These are phyloP conservation scores for Pseudofabraea citricarpa DNA, from an alignment of 2,329 filamentous ascomycete species.

Conservation along the genomic window DNA sequence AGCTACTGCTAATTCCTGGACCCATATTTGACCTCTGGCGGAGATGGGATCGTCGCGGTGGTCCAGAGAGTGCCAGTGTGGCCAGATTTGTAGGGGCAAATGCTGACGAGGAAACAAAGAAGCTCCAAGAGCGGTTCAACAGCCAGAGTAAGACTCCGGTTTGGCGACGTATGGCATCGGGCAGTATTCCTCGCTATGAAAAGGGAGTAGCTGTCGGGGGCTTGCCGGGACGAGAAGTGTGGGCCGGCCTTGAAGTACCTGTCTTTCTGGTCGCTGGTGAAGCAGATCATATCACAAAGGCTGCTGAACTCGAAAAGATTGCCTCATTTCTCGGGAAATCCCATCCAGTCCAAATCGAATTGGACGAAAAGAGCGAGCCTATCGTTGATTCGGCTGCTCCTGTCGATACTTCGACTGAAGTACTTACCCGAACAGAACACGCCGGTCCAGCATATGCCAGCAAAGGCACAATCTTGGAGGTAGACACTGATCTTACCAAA, in stretches of 20 bases:
- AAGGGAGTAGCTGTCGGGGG: slow-evolving; percentile 52
- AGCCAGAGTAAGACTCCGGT: slow-evolving; percentile 76
- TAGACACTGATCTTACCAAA: slow-evolving; percentile 27
- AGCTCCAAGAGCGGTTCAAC: slow-evolving; percentile 71
- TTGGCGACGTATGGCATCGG: slow-evolving; percentile 76
- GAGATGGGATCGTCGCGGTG: slow-evolving; percentile 73
- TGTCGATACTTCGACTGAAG: slow-evolving; percentile 30
- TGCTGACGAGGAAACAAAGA: slow-evolving; percentile 60
- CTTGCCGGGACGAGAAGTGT: slow-evolving; percentile 63
- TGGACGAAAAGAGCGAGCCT: slow-evolving; percentile 27
- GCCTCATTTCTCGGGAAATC: slow-evolving; percentile 32
- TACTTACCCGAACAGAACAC: slow-evolving; percentile 25
- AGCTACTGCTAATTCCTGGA: slow-evolving; percentile 63
- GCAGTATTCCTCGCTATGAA: slow-evolving; percentile 58
- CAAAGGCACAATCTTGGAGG: slow-evolving; percentile 32
- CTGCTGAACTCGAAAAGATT: slow-evolving; percentile 66
- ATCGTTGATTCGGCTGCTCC: slow-evolving; percentile 46
- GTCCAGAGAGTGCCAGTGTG: slow-evolving; percentile 73
- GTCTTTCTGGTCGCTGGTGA: slow-evolving; percentile 76
- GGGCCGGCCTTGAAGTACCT: slow-evolving; percentile 68
- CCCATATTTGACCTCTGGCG: slow-evolving; percentile 73
- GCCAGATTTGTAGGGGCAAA: slow-evolving; percentile 66
- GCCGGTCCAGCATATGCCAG: slow-evolving; percentile 27
- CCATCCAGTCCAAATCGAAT: slow-evolving; percentile 17
- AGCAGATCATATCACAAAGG: slow-evolving; percentile 70